Evolutionary conservation across 2,329 filamentous ascomycete genomes (phyloP).

Genomic region (Metarhizium robertsii): DNA sequence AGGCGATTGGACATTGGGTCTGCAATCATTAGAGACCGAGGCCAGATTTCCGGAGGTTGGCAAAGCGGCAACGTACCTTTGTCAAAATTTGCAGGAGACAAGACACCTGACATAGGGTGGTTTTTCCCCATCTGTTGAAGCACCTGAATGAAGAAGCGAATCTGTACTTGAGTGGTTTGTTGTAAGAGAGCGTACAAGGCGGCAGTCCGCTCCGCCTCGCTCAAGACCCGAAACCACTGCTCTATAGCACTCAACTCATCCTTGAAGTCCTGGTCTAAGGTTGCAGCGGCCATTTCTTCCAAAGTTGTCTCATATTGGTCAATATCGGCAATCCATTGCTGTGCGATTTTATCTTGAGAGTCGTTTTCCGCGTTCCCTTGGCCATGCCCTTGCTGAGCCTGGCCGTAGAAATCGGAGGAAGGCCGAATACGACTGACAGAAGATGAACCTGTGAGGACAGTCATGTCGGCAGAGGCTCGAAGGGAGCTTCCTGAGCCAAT

Average conservation of each 20-base stretch:
- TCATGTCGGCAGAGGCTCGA: slow-evolving; percentile 93
- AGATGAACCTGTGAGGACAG: slow-evolving; percentile 61
- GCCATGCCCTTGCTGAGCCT: slow-evolving; percentile 56
- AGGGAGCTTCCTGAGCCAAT: slow-evolving; percentile 76
- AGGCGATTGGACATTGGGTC: slow-evolving; percentile 96
- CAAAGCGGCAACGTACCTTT: slow-evolving; percentile 55
- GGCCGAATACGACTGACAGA: slow-evolving; percentile 75
- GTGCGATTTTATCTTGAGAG: slow-evolving; percentile 82
- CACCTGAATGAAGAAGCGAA: slow-evolving; percentile 98
- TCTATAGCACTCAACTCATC: slow-evolving; percentile 98
- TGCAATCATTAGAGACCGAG: slow-evolving; percentile 26
- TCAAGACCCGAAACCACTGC: slow-evolving; percentile 97
- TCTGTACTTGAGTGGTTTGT: slow-evolving; percentile 98
- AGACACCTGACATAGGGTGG: slow-evolving; percentile 90
- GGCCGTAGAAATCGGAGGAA: slow-evolving; percentile 90
- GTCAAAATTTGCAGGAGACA: slow-evolving; percentile 93
- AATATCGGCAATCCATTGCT: slow-evolving; percentile 98
- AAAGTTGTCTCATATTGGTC: slow-evolving; percentile 98
- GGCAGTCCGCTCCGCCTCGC: slow-evolving; percentile 91
- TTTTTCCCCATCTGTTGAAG: slow-evolving; percentile 98
- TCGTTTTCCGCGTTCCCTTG: slow-evolving; percentile 65
- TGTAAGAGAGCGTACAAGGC: slow-evolving; percentile 91
- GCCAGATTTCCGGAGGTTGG: not conserved
- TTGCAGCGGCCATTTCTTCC: slow-evolving; percentile 97
- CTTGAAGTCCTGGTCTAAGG: slow-evolving; percentile 99